A percentile compares a stretch with the other conserved stretches of the same genome.
Evolutionary conservation across 768 basidiomycete genomes (phyloP).

Genomic region (Butyriboletus loyo): DNA sequence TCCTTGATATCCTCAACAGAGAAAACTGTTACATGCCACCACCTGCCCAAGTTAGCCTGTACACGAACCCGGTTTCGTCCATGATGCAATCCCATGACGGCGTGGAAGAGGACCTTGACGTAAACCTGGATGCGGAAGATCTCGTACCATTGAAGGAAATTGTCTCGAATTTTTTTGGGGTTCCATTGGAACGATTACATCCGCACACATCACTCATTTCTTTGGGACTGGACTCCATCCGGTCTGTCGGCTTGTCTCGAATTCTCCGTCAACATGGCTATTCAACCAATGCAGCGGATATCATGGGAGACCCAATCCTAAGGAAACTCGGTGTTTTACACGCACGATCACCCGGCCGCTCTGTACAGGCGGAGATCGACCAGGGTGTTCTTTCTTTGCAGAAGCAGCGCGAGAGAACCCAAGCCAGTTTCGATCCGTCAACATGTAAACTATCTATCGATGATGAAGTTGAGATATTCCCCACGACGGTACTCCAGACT

Average conservation of each 20-base stretch:
- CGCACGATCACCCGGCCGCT: conserved; percentile 1
- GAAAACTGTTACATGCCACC: background rate
- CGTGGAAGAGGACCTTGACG: background rate
- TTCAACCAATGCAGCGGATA: conserved; percentile 33
- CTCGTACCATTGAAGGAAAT: conserved; percentile 12
- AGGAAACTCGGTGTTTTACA: conserved; percentile 11
- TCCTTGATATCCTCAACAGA: conserved; percentile 15
- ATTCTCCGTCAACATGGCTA: conserved; percentile 33
- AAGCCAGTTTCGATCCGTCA: conserved; percentile 13
- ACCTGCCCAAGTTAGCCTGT: background rate
- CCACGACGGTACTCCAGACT: conserved; percentile 44
- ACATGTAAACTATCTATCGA: conserved; percentile 18
- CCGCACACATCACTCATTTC: conserved; percentile 38
- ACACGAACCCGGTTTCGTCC: background rate
- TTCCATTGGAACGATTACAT: conserved; percentile 12
- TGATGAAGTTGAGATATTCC: conserved; percentile 36
- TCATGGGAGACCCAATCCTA: conserved; percentile 33
- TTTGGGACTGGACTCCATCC: conserved; percentile 47
- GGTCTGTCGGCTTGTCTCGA: conserved; percentile 42
- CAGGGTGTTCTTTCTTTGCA: conserved; percentile 12
- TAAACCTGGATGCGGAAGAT: background rate
- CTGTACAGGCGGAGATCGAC: background rate
- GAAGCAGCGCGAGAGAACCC: conserved; percentile 14
- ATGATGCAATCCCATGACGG: background rate
- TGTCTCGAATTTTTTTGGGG: conserved; percentile 17